phyloP scores from a whole-genome alignment of 768 basidiomycete species.

The Russula abietina region DNA sequence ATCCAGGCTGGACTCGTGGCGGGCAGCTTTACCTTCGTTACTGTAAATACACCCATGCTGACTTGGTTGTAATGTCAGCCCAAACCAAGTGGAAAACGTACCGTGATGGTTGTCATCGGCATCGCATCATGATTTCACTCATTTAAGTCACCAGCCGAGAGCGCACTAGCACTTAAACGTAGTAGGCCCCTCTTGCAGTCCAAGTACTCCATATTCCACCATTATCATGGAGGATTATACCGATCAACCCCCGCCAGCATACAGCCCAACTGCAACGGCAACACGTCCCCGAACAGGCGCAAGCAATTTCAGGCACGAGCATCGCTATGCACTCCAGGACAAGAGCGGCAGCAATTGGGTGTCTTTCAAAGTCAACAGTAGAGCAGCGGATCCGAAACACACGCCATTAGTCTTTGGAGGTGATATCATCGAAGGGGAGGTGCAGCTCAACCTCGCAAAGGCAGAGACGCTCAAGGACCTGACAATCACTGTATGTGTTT shows the following conservation, averaged over 20 bases:
- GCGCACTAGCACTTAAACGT: too few relatives aligned
- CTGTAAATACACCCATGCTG: too few relatives aligned
- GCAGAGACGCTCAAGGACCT: conserved; percentile 19
- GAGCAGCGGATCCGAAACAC: conserved; percentile 14
- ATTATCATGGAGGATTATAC: neutral
- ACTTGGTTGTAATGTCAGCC: too few relatives aligned
- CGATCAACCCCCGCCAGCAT: conserved; percentile 6
- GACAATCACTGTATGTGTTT: conserved; percentile 7
- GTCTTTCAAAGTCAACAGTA: conserved; percentile 14
- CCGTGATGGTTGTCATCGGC: neutral
- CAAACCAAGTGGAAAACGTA: too few relatives aligned
- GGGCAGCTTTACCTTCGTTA: too few relatives aligned
- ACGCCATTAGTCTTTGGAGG: conserved; percentile 15
- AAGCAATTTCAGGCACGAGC: neutral
- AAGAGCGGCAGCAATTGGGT: conserved; percentile 11
- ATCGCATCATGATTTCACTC: too few relatives aligned
- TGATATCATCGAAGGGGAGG: conserved; percentile 16
- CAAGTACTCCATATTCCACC: neutral
- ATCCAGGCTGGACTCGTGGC: too few relatives aligned
- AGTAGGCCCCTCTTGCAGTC: neutral
- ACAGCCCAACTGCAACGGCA: neutral
- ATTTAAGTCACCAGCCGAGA: too few relatives aligned
- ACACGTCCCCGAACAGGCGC: neutral
- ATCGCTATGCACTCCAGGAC: conserved; percentile 6
- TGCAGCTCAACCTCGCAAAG: conserved; percentile 13